These are phyloP conservation scores for Dicorynia guianensis DNA, from an alignment of 306 rosid genomes.

Conservation along the genomic window DNA sequence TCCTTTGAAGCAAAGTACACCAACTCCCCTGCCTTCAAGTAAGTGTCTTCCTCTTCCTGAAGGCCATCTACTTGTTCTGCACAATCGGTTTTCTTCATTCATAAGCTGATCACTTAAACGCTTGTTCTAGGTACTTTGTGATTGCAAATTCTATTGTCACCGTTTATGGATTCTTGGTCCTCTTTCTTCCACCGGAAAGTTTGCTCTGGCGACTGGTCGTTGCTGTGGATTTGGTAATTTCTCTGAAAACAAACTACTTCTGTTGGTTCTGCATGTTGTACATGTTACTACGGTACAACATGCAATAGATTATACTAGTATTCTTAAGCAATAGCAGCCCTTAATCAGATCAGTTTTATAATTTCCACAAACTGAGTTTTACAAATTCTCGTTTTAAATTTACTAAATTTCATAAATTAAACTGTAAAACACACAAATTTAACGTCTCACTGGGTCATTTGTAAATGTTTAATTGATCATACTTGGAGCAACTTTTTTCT, in stretches of 20 bases:
- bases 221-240: constrained; percentile 71
- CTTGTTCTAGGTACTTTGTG: constrained; percentile 67
- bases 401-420: no score
- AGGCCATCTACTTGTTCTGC: neutral
- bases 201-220: constrained; percentile 78
- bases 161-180: constrained; percentile 72
- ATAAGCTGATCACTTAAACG: constrained; percentile 14
- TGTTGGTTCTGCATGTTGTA: neutral
- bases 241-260: neutral
- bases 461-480: no score
- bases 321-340: neutral
- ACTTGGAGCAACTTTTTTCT: no score
- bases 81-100: neutral
- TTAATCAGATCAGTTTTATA: no score
- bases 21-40: constrained; percentile 75
- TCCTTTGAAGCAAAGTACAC: constrained; percentile 75
- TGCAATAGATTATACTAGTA: neutral
- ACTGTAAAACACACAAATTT: no score
- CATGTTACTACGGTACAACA: neutral
- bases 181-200: constrained; percentile 74
- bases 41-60: constrained; percentile 23
- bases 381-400: no score
- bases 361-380: no score
- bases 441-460: no score
- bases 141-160: constrained; percentile 69